Conservation (phyloP, 768 basidiomycete genomes). For the Suillus sp. region DNA sequence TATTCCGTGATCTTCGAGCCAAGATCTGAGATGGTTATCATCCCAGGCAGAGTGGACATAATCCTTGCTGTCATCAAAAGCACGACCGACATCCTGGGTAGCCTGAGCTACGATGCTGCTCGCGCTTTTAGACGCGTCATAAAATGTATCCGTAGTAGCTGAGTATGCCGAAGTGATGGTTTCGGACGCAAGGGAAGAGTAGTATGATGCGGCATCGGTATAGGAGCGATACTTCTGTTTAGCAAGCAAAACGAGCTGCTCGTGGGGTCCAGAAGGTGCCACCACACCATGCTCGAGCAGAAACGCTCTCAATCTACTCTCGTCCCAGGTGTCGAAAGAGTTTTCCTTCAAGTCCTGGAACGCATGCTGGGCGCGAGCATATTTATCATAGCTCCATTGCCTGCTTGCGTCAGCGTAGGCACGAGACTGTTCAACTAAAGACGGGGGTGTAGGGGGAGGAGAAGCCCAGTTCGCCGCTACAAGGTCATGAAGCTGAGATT, state of each 20-base stretch:
- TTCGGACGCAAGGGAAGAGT: conserved; percentile 49
- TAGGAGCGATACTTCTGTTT: conserved; percentile 69
- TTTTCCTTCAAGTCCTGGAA: conserved; percentile 61
- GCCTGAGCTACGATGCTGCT: conserved; percentile 52
- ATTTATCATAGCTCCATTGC: conserved; percentile 65
- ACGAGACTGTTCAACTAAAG: conserved; percentile 27
- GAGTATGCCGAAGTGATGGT: conserved; percentile 55
- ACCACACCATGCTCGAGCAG: conserved; percentile 87
- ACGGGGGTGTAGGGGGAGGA: conserved; percentile 30
- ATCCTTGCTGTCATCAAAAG: conserved; percentile 76
- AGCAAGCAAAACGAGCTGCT: conserved; percentile 78
- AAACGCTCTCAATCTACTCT: conserved; percentile 78
- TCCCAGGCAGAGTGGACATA: conserved; percentile 92
- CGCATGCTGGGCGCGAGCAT: conserved; percentile 59
- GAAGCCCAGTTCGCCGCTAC: conserved; percentile 65
- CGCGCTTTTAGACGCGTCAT: conserved; percentile 42
- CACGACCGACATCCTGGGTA: conserved; percentile 49
- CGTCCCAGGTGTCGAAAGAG: conserved; percentile 82
- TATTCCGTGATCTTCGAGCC: conserved; percentile 75
- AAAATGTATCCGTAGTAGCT: conserved; percentile 37
- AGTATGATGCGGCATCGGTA: conserved; percentile 58
- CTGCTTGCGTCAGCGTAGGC: conserved; percentile 28
- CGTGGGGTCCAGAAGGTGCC: conserved; percentile 74
- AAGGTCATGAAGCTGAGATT: conserved; percentile 43
- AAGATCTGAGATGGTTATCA: conserved; percentile 69